Evolutionary conservation across 495 filamentous ascomycete species (phyloP).

Genomic region (Annulohypoxylon moriforme): DNA sequence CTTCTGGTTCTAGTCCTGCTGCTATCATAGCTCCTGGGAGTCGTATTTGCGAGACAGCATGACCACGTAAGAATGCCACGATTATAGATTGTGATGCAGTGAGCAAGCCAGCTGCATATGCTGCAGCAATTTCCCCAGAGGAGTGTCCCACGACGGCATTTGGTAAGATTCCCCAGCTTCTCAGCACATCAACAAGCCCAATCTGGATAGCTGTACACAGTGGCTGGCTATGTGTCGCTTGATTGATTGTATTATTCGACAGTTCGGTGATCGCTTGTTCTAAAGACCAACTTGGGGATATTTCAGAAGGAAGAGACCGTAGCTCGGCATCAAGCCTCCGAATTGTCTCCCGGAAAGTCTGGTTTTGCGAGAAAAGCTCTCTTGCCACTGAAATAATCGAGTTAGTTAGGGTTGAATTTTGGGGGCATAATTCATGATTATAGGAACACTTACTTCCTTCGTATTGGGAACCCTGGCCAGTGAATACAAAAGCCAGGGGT

Average conservation of each 20-base stretch:
- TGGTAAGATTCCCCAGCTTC: constrained; percentile 61
- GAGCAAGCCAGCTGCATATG: constrained; percentile 58
- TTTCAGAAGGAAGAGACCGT: neutral
- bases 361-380: neutral
- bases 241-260: constrained; percentile 21
- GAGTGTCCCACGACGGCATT: constrained; percentile 69
- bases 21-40: constrained; percentile 54
- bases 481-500: constrained; percentile 37
- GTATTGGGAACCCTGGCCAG: constrained; percentile 64
- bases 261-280: constrained; percentile 15
- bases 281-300: constrained; percentile 36
- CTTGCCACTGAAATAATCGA: neutral
- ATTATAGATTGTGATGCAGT: constrained; percentile 61
- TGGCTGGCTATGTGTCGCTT: constrained; percentile 54
- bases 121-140: constrained; percentile 70
- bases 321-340: constrained; percentile 48
- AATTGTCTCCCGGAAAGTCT: constrained; percentile 48
- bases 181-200: constrained; percentile 62
- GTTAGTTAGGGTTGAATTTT: neutral
- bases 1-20: neutral
- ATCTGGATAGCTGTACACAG: constrained; percentile 64
- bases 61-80: constrained; percentile 58
- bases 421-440: no score
- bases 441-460: neutral
- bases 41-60: constrained; percentile 48